These are phyloP conservation scores for Porphyra umbilicalis DNA, from an alignment of 31 red algal species.

Conservation along the genomic window DNA sequence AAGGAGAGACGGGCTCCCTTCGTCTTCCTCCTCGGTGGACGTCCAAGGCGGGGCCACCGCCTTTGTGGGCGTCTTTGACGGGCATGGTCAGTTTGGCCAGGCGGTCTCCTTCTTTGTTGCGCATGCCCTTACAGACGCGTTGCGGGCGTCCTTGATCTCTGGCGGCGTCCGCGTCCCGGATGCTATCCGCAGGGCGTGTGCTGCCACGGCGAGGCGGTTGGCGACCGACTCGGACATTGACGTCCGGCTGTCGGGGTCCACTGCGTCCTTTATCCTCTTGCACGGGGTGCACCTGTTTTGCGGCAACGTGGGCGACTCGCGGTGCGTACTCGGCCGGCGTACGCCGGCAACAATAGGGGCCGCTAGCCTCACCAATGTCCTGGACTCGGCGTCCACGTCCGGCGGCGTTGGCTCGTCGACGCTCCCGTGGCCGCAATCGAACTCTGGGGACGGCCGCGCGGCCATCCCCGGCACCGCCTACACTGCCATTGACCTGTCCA, in stretches of 20 bases:
- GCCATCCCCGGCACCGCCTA: slow-evolving; percentile 7
- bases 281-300: slow-evolving; percentile 40
- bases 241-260: slow-evolving; percentile 51
- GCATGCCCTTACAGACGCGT: slow-evolving; percentile 6
- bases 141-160: neutral
- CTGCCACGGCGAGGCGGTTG: slow-evolving; percentile 35
- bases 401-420: neutral
- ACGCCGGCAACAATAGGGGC: neutral
- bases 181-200: slow-evolving; percentile 29
- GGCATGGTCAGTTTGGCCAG: slow-evolving; percentile 75
- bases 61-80: slow-evolving; percentile 73
- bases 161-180: slow-evolving; percentile 12
- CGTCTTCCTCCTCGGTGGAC: neutral
- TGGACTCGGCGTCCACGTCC: neutral
- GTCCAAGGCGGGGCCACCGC: neutral
- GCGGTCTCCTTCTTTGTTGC: slow-evolving; percentile 48
- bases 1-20: neutral
- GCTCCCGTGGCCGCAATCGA: neutral
- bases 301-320: slow-evolving; percentile 55
- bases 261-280: slow-evolving; percentile 50
- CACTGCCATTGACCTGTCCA: slow-evolving; percentile 21
- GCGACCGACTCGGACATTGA: slow-evolving; percentile 34
- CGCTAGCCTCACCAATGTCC: neutral
- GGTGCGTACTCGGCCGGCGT: slow-evolving; percentile 24
- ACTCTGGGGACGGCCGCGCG: neutral